Evolutionary conservation across 768 basidiomycete genomes (phyloP).

Genomic region (Pulveroboletus sp.): DNA sequence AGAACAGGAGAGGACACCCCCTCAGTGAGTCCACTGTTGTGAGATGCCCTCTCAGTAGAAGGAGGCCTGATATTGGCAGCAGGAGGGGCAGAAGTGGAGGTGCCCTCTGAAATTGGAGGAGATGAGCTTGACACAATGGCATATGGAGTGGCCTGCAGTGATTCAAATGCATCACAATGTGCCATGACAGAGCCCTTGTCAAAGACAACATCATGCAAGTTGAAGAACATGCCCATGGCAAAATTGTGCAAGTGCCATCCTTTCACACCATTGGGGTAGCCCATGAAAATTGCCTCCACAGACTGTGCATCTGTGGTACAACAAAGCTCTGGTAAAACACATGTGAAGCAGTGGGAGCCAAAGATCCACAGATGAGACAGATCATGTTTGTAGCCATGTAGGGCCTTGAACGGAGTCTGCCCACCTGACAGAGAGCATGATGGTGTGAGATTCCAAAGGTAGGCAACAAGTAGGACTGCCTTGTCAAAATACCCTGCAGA

Average conservation of each 20-base stretch:
- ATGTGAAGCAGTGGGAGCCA: neutral
- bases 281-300: neutral
- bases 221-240: neutral
- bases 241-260: neutral
- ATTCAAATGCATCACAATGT: too few species aligned
- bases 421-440: neutral
- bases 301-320: neutral
- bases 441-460: neutral
- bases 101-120: too few species aligned
- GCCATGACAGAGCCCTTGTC: neutral
- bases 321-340: neutral
- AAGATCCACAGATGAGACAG: neutral
- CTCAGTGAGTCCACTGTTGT: too few species aligned
- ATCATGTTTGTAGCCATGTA: neutral
- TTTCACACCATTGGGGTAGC: neutral
- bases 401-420: neutral
- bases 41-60: too few species aligned
- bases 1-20: too few species aligned
- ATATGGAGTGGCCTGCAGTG: too few species aligned
- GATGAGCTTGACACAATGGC: too few species aligned
- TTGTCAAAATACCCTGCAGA: conserved; percentile 8
- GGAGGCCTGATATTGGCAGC: too few species aligned
- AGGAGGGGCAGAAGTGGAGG: too few species aligned
- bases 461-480: conserved; percentile 1
- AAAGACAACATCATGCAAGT: neutral